Evolutionary conservation across 306 rosid genomes (phyloP), one percentile per base, ranked within the genome.

Genomic region (Rubus parviflorus): DNA sequence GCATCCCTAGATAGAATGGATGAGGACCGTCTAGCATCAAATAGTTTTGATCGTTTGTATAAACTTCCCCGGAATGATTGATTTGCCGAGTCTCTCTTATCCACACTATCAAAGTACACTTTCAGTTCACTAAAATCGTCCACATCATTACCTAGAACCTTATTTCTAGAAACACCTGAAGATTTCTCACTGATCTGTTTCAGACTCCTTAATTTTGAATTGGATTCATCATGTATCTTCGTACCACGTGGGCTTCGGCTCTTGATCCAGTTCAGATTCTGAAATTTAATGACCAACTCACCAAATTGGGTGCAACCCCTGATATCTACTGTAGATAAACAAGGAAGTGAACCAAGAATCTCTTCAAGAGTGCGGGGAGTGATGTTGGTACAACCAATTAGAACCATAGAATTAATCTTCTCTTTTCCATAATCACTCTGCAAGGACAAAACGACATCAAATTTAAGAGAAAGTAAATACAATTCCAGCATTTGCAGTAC

Each of bases 1-100:
- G 99, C 99, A 88, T 96, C 96, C 88, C 97, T 91, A n/a, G 99
- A 93, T 75, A 96, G 80, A 82, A 96, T 96, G 82, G 99, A 92
- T 68, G 99, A 96, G 80, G 98, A 92, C 88, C 60, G 90, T 86
- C 99, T 86, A 75, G 99, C 98, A 81, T 96, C 99, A 77, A 91
- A 96, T 17, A 96, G 88, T 83, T 96, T 96, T 62, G 99, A 92
- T 20, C 99, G 91, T 85, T 91, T 92, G 87, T 96, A 96, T 79
- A 96, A 84, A 84, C 91, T 96, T 76, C 91, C 86, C 45, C 91
- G 90, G 83, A 96, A 92, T 78, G 85, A 83, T 49, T 88, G 99
- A 81, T 89, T 92, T 30, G 90, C 89, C 0, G 94, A 73, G 80
- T 96, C 99, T 81, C 99, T 91, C 90, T 96, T 96, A 73, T 88